Base-by-base conservation (phyloP, 225 moss, liverwort and hornwort species). In the Antitrichia curtipendula region DNA sequence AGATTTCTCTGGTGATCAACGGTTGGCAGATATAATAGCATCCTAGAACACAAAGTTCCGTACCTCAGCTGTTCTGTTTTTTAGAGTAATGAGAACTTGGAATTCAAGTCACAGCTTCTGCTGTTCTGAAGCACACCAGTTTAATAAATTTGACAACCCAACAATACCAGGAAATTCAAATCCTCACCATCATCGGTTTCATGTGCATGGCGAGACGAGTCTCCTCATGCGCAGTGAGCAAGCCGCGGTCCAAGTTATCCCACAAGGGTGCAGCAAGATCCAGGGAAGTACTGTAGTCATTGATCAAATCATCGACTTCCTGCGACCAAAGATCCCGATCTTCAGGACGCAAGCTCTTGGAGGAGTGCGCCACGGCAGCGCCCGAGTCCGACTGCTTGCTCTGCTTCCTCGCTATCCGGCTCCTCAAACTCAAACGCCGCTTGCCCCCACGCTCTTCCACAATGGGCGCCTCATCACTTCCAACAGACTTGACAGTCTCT, bases 381-480 rank as follows among this genome's bases (percentile, higher is more conserved):
- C 53, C 80, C 4, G 81, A 29, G 25, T 40, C 86, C 9, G 34
- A 59, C 47, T 95, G 92, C 88, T 93, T 92, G 73, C 81, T 92
- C 78, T 95, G 93, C 90, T 91, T 93, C 87, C 95, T 95, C 27
- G 95, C 95, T 53, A 99, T 97, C 38, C 98, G 94, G 60, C 94
- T 95, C 59, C 84, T 85, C 81, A 99, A 90, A 91, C 95, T 96
- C 88, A 97, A 91, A 7, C 98, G 93, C 45, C 95, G 96, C 92
- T 99, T 99, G 43, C 98, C 97, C 8, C 93, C 90, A 29, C 85
- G 88, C 49, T 93, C 62, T 16, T 78, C 83, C 20, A 40, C 76
- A 38, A 53, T 61, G 8, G 72, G 69, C 86, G n/a, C 49, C 10
- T 85, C 83, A 57, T 89, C 87, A 34, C 81, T 78, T 81, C 60